phyloP scores from a whole-genome alignment of 306 rosid genomes.

The Vicia villosa region DNA sequence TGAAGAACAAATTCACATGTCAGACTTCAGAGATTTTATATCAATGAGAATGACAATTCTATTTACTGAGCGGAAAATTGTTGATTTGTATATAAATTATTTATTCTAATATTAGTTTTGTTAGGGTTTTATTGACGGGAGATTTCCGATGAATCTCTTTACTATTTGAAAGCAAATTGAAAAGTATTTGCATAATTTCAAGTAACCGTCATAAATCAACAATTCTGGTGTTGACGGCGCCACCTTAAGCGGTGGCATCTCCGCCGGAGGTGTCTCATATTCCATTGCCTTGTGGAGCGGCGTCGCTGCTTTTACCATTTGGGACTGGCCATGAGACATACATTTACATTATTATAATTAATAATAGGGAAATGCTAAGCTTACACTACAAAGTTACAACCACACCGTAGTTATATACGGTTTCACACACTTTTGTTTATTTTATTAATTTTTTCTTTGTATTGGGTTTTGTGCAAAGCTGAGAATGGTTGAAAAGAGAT shows the following conservation, averaged over 20 bases:
- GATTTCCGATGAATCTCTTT: slow-evolving; percentile 48
- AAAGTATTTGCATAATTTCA: slow-evolving; percentile 57
- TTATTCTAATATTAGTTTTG: too few species aligned
- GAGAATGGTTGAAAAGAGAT: too few species aligned
- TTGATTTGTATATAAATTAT: background rate
- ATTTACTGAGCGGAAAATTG: slow-evolving; percentile 47
- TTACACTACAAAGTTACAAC: too few species aligned
- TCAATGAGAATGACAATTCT: slow-evolving; percentile 73
- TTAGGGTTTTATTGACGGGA: slow-evolving; percentile 38
- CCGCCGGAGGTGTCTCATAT: slow-evolving; percentile 66
- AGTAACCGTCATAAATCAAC: slow-evolving; percentile 60
- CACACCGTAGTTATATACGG: too few species aligned
- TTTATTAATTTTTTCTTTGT: too few species aligned
- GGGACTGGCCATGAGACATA: slow-evolving; percentile 75
- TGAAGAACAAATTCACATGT: slow-evolving; percentile 68
- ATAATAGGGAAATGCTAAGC: too few species aligned
- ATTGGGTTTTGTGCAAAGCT: too few species aligned
- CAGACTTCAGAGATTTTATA: slow-evolving; percentile 83
- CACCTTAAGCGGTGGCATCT: slow-evolving; percentile 41
- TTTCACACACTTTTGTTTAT: too few species aligned
- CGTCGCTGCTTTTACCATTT: slow-evolving; percentile 60
- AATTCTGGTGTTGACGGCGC: slow-evolving; percentile 48
- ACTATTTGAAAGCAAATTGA: slow-evolving; percentile 43
- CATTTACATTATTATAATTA: slow-evolving; percentile 27
- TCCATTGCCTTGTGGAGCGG: slow-evolving; percentile 71